These are phyloP conservation scores for Zygosaccharomyces sapae DNA, from an alignment of 1,139 yeast species.

Conservation along the genomic window DNA sequence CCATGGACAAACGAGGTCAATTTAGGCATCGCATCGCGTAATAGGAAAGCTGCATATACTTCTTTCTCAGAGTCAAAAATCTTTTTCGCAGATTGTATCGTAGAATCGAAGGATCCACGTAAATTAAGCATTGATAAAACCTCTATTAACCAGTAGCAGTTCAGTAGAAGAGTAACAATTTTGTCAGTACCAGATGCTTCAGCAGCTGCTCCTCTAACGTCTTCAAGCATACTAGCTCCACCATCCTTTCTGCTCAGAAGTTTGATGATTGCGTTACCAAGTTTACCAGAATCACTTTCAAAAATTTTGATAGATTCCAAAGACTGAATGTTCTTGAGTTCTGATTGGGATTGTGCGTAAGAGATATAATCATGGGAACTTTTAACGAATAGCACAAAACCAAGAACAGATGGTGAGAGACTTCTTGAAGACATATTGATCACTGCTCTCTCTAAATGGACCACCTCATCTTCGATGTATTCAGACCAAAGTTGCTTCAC, in stretches of 20 bases:
- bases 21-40: constrained; percentile 60
- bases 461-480: constrained; percentile 53
- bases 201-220: constrained; percentile 11
- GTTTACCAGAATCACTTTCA: constrained; percentile 20
- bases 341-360: constrained; percentile 12
- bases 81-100: constrained; percentile 36
- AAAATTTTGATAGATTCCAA: constrained; percentile 18
- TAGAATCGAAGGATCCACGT: constrained; percentile 21
- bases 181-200: constrained; percentile 16
- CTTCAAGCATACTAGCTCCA: constrained; percentile 10
- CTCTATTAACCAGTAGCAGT: constrained; percentile 56
- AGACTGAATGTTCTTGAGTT: constrained; percentile 12
- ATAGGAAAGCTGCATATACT: constrained; percentile 47
- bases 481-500: constrained; percentile 55
- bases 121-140: constrained; percentile 35
- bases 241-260: constrained; percentile 17
- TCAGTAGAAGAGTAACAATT: constrained; percentile 53
- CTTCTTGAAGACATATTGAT: constrained; percentile 43
- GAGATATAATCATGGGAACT: constrained; percentile 34
- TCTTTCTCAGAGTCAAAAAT: constrained; percentile 43
- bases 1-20: constrained; percentile 62
- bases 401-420: constrained; percentile 43
- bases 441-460: constrained; percentile 49
- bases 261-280: constrained; percentile 21
- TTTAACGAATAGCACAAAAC: constrained; percentile 45